Evolutionary conservation across 108 stramenopile genomes (phyloP).

Genomic region (Nitzschia sp.): DNA sequence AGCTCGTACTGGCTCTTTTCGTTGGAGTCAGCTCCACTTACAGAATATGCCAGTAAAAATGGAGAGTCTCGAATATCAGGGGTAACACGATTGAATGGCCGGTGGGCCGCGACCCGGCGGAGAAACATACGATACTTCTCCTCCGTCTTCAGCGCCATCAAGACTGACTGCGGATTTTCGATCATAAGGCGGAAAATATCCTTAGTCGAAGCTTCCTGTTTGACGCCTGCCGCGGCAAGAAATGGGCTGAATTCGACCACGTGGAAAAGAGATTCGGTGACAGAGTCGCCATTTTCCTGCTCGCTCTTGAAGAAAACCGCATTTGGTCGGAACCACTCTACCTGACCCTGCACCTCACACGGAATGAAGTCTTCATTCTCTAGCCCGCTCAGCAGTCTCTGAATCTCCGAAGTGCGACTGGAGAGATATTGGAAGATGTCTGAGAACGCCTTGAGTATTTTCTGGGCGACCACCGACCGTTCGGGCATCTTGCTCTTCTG

Average conservation of each 20-base stretch:
- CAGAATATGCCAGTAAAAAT: slow-evolving; percentile 72
- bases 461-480: not conserved
- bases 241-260: slow-evolving; percentile 59
- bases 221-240: slow-evolving; percentile 46
- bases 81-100: slow-evolving; percentile 63
- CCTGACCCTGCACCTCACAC: slow-evolving; percentile 31
- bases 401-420: slow-evolving; percentile 54
- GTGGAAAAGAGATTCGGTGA: slow-evolving; percentile 47
- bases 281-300: slow-evolving; percentile 16
- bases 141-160: slow-evolving; percentile 48
- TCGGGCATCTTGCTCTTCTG: not conserved
- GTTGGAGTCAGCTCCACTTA: slow-evolving; percentile 20
- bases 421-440: slow-evolving; percentile 53
- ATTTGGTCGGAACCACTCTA: slow-evolving; percentile 56
- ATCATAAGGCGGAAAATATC: slow-evolving; percentile 48
- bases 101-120: slow-evolving; percentile 70
- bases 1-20: slow-evolving; percentile 43
- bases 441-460: slow-evolving; percentile 31
- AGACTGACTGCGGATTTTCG: slow-evolving; percentile 49
- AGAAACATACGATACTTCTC: slow-evolving; percentile 63
- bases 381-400: slow-evolving; percentile 29
- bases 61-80: slow-evolving; percentile 57
- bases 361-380: slow-evolving; percentile 61
- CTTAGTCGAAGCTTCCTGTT: slow-evolving; percentile 50
- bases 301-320: slow-evolving; percentile 61